Evolutionary conservation across 108 stramenopile species (phyloP), one percentile per base, ranked within the genome.

Genomic region (Skeletonema tropicum): DNA sequence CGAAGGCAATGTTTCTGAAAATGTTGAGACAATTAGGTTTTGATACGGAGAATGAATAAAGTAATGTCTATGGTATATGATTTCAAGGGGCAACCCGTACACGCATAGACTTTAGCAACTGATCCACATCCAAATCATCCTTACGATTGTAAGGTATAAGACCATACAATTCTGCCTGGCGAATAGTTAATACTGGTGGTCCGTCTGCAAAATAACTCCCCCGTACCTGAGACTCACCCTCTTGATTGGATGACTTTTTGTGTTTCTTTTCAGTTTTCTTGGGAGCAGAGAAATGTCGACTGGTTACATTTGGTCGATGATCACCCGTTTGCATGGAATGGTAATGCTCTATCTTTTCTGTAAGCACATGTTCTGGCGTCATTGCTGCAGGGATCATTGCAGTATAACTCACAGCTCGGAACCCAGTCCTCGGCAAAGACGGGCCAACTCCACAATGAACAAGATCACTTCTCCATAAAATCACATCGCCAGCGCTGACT

Each of bases 141-240:
- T 7, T 17, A 17, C 48, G 48, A 49, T 49, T 32, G 57, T 86
- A 90, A 9, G 89, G 83, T 2, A 89, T n/a, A 1, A 90, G 73
- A 36, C 89, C 86, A 59, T 89, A 85, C 61, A 89, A 78, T 66
- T 90, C 76, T 13, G 89, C 89, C 60, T 73, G 75, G 17, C 86
- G 82, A 4, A 41, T 3, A 3, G 84, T 82, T 60, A 89, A 49
- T 3, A 83, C 42, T 10, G 86, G 85, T 64, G 86, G 82, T 61
- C 82, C 75, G 9, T 79, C 73, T 33, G 86, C 77, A 86, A 75
- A 89, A 35, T 81, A 85, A 58, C 49, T 55, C 5, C 87, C 79
- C 30, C 72, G 73, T 38, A 19, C 59, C 59, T 60, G 3, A 63
- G 35, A 36, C 21, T 63, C 70, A 71, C 62, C 29, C 15, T 71